Percentiles rank a stretch among this genome's conserved stretches.
These are phyloP conservation scores for Aspergillus neotritici DNA, from an alignment of 2,329 filamentous ascomycete species.

Conservation along the genomic window DNA sequence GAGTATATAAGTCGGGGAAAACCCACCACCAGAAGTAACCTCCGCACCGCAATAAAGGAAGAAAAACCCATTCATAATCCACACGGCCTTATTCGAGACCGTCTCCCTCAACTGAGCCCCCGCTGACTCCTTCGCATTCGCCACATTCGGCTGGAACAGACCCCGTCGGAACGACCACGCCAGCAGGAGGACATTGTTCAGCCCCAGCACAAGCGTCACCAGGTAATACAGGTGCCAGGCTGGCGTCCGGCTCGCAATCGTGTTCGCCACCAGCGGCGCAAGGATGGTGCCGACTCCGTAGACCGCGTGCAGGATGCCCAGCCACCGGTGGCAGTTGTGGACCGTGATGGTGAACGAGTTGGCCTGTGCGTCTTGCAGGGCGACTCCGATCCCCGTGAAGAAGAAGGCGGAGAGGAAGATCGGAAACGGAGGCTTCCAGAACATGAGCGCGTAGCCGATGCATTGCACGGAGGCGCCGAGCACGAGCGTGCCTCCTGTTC, in stretches of 20 bases:
- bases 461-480: conserved; percentile 15
- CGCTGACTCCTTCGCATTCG: conserved; percentile 15
- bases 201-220: conserved; percentile 11
- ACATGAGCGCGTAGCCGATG: conserved; percentile 19
- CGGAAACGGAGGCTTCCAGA: conserved; percentile 18
- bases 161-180: conserved; percentile 17
- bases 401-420: conserved; percentile 20
- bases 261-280: conserved; percentile 18
- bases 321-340: conserved; percentile 19
- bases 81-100: conserved; percentile 14
- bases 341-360: conserved; percentile 21
- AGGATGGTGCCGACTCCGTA: conserved; percentile 20
- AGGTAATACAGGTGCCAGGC: conserved; percentile 21
- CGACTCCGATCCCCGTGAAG: conserved; percentile 19
- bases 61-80: conserved; percentile 22
- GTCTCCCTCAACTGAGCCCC: conserved; percentile 16
- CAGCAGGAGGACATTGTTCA: conserved; percentile 11
- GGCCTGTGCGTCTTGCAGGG: conserved; percentile 19
- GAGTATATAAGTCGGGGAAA: neutral
- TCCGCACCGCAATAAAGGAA: conserved; percentile 22
- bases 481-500: conserved; percentile 20
- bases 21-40: conserved; percentile 19
- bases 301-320: conserved; percentile 19
- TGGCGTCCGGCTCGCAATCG: conserved; percentile 17
- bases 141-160: conserved; percentile 17